Base-by-base conservation (phyloP, 2,329 filamentous ascomycete species). In the Claviceps monticola region DNA sequence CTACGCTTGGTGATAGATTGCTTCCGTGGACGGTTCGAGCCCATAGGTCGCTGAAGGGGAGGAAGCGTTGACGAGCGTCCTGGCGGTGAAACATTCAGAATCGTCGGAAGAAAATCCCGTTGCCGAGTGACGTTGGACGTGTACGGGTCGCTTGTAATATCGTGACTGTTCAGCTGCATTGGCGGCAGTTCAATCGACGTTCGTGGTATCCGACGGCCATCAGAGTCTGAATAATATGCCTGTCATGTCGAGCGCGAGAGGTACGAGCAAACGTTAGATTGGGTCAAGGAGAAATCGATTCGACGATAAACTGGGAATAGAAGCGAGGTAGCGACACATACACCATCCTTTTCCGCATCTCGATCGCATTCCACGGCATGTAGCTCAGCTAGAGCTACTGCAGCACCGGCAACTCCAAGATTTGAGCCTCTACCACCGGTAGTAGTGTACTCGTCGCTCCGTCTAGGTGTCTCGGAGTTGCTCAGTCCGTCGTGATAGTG, bases 51-150 rank as follows among this genome's bases (percentile, higher is more conserved):
- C 59, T 93, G 86, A 49, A 91, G 77, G 3, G 90, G 88, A 29
- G 90, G 89, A 23, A 95, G 75, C 0, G 89, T 95, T 1, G 89
- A 90, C 14, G 89, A 94, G 56, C 90, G 85, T 51, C 85, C 88
- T 6, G 88, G 86, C 1, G 89, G 90, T 9, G 90, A 95, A 54
- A 83, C 83, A 50, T 80, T 78, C 39, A 95, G 71, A 53, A 93
- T 87, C 0, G 88, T 95, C 1, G 89, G 88, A 6, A 95, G 76
- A 49, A 93, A 74, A 60, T 91, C 86, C 61, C 86, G 79, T 53
- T 79, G 82, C 17, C 53, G 53, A 46, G 51, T 50, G 58, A 80
- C 77, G 56, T 71, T 70, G 42, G 74, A 71, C 55, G 81, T 80
- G 54, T 84, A 84, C 1, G 84, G 81, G 60, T 88, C 85, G 68